phyloP scores from a whole-genome alignment of 352 stramenopile genomes.

The Pythium plurisporium region DNA sequence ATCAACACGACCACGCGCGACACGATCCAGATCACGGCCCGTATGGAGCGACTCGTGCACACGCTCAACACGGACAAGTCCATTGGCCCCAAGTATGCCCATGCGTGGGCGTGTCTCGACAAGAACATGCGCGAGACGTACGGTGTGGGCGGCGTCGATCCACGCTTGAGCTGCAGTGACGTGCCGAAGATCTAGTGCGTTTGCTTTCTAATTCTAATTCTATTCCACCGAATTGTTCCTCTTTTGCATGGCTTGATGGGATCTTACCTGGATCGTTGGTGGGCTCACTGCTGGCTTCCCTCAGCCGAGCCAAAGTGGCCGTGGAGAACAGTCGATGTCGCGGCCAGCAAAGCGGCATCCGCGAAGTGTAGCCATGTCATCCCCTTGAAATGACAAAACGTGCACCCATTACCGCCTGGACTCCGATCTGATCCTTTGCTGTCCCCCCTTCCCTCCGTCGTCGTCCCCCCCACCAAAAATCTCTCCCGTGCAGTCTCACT shows the following conservation, averaged over 20 bases:
- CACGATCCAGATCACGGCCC: neutral
- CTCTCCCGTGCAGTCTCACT: neutral
- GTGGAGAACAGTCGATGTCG: neutral
- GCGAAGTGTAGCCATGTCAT: neutral
- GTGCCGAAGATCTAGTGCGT: neutral
- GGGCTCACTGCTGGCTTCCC: too few species aligned
- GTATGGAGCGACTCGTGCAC: neutral
- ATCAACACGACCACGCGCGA: neutral
- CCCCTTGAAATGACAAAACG: neutral
- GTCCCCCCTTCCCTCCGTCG: too few species aligned
- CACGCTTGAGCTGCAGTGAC: neutral
- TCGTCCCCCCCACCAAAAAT: neutral
- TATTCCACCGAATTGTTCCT: neutral
- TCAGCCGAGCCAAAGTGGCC: too few species aligned
- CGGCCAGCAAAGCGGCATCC: neutral
- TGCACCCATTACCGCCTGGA: neutral
- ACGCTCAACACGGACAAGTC: neutral
- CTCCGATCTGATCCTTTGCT: neutral
- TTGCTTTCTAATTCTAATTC: neutral
- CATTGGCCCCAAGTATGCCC: neutral
- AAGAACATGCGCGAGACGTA: neutral
- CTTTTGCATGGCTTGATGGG: too few species aligned
- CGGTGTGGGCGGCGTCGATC: neutral
- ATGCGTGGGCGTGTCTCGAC: neutral
- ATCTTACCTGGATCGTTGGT: too few species aligned